Percentiles rank a stretch among this genome's conserved stretches.
Conservation (phyloP, 2,329 filamentous ascomycete genomes). For the Hawksworthiomyces lignivorus region DNA sequence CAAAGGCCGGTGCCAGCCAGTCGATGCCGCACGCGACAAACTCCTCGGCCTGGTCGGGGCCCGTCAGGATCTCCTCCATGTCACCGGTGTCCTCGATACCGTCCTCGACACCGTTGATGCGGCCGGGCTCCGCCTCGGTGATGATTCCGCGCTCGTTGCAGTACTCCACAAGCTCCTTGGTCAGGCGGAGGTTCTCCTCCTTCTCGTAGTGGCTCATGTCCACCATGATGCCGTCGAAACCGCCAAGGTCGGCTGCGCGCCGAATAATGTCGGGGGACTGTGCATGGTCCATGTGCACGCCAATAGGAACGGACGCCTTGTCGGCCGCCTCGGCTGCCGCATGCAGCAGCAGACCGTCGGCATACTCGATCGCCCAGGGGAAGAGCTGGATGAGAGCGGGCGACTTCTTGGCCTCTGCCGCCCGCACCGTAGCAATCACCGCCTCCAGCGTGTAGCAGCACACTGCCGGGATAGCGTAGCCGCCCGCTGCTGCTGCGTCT, state of each 20-base stretch:
- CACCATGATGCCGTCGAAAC: constrained; percentile 67
- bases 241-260: constrained; percentile 44
- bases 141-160: constrained; percentile 56
- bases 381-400: constrained; percentile 65
- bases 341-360: constrained; percentile 43
- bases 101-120: constrained; percentile 57
- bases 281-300: constrained; percentile 60
- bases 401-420: constrained; percentile 58
- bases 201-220: constrained; percentile 70
- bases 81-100: constrained; percentile 45
- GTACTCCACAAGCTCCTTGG: constrained; percentile 51
- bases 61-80: constrained; percentile 42
- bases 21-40: constrained; percentile 57
- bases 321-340: constrained; percentile 47
- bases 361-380: constrained; percentile 62
- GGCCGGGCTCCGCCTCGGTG: constrained; percentile 60
- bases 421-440: constrained; percentile 58
- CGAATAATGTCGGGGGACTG: constrained; percentile 53
- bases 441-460: constrained; percentile 62
- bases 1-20: constrained; percentile 57
- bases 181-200: constrained; percentile 59
- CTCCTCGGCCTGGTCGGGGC: constrained; percentile 50
- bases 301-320: constrained; percentile 49
- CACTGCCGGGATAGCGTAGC: constrained; percentile 8
- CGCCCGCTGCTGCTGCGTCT: constrained; percentile 4